phyloP scores from a whole-genome alignment of 768 basidiomycete genomes.

The Termitomyces titanicus region DNA sequence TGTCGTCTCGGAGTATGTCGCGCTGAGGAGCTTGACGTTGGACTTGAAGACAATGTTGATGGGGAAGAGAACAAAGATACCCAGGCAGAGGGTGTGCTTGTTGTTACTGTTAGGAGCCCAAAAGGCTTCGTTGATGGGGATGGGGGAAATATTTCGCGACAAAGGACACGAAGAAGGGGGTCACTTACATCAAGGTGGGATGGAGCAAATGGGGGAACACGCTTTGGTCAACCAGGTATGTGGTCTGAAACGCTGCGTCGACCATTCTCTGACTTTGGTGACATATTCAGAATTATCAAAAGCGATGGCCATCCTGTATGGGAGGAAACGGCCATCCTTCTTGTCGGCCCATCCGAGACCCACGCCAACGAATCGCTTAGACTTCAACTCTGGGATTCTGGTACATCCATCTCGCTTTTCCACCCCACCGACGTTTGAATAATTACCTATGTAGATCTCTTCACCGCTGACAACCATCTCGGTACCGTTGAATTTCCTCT shows the following conservation, averaged over 20 bases:
- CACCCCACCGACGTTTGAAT: background rate
- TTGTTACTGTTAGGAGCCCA: constrained; percentile 63
- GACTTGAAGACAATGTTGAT: constrained; percentile 63
- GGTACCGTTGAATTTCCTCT: constrained; percentile 43
- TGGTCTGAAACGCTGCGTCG: background rate
- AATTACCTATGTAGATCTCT: constrained; percentile 25
- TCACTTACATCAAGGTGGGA: constrained; percentile 61
- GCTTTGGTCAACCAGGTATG: constrained; percentile 60
- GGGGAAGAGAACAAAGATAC: constrained; percentile 65
- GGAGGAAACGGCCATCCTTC: constrained; percentile 63
- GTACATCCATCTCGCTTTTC: constrained; percentile 25
- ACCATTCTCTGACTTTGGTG: background rate
- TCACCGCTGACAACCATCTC: constrained; percentile 46
- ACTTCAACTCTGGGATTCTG: constrained; percentile 73
- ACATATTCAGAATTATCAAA: constrained; percentile 49
- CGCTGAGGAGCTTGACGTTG: constrained; percentile 67
- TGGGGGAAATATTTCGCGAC: constrained; percentile 31
- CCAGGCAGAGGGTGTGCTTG: constrained; percentile 58
- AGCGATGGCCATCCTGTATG: constrained; percentile 60
- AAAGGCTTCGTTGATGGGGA: constrained; percentile 43
- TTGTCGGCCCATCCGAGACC: constrained; percentile 62
- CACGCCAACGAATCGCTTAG: constrained; percentile 62
- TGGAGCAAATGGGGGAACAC: constrained; percentile 64
- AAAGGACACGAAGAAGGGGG: constrained; percentile 27
- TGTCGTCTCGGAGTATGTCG: constrained; percentile 58